phyloP scores from a whole-genome alignment of 495 filamentous ascomycete species.

The Cetradonia linearis region DNA sequence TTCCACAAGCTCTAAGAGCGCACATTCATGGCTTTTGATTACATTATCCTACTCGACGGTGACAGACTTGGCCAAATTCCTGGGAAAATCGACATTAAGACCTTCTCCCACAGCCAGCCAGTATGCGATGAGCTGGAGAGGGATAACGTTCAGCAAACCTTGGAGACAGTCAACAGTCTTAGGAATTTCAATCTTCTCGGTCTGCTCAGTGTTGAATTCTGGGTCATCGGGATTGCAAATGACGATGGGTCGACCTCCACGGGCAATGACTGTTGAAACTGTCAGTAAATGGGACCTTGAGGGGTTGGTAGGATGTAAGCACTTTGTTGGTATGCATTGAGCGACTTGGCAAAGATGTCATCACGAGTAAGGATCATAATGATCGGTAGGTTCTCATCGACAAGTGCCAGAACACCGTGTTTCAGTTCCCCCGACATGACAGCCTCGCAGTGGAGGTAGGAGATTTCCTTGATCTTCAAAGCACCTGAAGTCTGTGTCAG shows the following conservation, averaged over 20 bases:
- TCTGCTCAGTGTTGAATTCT: constrained; percentile 77
- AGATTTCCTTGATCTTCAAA: constrained; percentile 99
- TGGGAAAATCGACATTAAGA: constrained; percentile 92
- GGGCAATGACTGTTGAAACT: constrained; percentile 65
- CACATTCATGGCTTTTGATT: not conserved
- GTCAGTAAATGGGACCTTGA: not conserved
- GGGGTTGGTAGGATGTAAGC: constrained; percentile 27
- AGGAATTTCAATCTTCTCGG: constrained; percentile 95
- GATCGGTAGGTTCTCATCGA: constrained; percentile 96
- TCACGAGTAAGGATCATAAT: constrained; percentile 99
- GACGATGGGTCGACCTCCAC: constrained; percentile 87
- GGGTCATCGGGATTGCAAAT: constrained; percentile 89
- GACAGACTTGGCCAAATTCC: constrained; percentile 96
- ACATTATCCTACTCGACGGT: constrained; percentile 57
- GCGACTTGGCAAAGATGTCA: constrained; percentile 87
- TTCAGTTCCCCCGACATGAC: constrained; percentile 99
- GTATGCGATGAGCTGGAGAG: constrained; percentile 93
- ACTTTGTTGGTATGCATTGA: constrained; percentile 98
- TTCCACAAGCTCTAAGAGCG: not conserved
- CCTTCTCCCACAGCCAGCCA: constrained; percentile 96
- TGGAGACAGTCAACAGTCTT: constrained; percentile 92
- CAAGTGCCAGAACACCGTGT: constrained; percentile 92
- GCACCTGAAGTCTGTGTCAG: constrained; percentile 42
- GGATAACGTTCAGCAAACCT: constrained; percentile 94
- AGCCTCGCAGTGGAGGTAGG: constrained; percentile 97